Base-by-base conservation (phyloP, 2,329 filamentous ascomycete species). In the Pseudomassariella vexata region DNA sequence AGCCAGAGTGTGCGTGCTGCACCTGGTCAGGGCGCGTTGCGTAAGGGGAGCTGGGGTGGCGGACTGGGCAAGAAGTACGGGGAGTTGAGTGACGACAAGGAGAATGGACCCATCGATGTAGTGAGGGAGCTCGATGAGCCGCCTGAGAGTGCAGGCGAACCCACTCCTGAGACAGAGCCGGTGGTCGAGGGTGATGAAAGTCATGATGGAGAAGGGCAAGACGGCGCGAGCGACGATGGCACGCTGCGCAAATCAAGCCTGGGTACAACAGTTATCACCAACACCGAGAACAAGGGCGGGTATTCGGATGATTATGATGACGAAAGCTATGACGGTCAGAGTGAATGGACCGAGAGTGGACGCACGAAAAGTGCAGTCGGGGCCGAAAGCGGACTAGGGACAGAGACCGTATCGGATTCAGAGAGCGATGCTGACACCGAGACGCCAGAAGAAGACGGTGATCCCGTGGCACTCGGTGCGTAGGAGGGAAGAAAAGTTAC, bases 1-100 rank as follows among this genome's bases (percentile, higher is more conserved):
- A 89, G 82, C 55, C 82, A 89, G 53, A 88, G 83, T 36, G 82
- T 87, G 44, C 80, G 84, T 47, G 76, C 76, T 15, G 69, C 77
- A 18, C 63, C 60, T 5, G 51, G 57, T 9, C 51, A 55, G 2
- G 66, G 68, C 17, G 62, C 64, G 1, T 53, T 75, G 28, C 70
- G 83, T 28, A 87, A 88, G 59, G 65, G 70, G 25, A 86, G 82
- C 49, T 87, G 82, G 82, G 76, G 55, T 33, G 50, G 49, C 26
- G 44, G 37, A 9, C 30, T 45, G 11, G 53, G 53, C 34, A 74
- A 72, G 49, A 59, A 57, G 2, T 69, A 71, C 31, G 72, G 66
- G 4, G 68, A 71, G 16, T 57, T 76, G 12, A 66, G 30, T 9
- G 36, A 24, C 12, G 29, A 74, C 36, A 81, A 82, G 55, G 79